A percentile compares a stretch with the other conserved stretches of the same genome.
These are phyloP conservation scores for Trichoderma oligosporum DNA, from an alignment of 2,329 filamentous ascomycete genomes.

Conservation along the genomic window DNA sequence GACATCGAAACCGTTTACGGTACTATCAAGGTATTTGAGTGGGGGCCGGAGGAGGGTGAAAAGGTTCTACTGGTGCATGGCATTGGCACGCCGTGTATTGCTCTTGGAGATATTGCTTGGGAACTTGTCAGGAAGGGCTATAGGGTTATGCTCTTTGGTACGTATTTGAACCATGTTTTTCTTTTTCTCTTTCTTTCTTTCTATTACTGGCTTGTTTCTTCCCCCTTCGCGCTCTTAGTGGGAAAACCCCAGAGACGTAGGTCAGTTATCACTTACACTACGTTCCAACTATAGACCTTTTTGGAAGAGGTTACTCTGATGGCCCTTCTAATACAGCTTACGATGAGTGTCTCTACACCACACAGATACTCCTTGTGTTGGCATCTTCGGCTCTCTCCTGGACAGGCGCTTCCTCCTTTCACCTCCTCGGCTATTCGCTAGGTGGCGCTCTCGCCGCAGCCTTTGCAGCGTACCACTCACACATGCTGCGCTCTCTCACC, in stretches of 20 bases:
- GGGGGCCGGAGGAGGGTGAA: conserved; percentile 66
- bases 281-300: conserved; percentile 55
- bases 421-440: conserved; percentile 73
- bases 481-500: conserved; percentile 59
- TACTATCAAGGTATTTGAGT: conserved; percentile 71
- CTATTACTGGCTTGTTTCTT: background rate
- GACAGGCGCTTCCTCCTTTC: conserved; percentile 56
- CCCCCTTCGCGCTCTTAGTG: too few species aligned
- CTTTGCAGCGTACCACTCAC: conserved; percentile 66
- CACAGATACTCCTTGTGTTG: conserved; percentile 63
- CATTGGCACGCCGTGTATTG: conserved; percentile 72
- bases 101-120: conserved; percentile 63
- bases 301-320: conserved; percentile 75
- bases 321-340: conserved; percentile 57
- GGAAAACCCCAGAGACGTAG: too few species aligned
- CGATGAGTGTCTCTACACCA: conserved; percentile 60
- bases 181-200: background rate
- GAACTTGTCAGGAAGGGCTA: conserved; percentile 63
- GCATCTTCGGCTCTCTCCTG: conserved; percentile 59
- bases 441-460: conserved; percentile 70
- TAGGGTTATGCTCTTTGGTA: conserved; percentile 74
- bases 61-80: conserved; percentile 76
- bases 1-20: conserved; percentile 70
- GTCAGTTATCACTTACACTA: background rate
- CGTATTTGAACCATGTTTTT: conserved; percentile 30